These are phyloP conservation scores for Arabidopsis lyrata DNA, from an alignment of 441 rosid genomes.

Conservation along the genomic window DNA sequence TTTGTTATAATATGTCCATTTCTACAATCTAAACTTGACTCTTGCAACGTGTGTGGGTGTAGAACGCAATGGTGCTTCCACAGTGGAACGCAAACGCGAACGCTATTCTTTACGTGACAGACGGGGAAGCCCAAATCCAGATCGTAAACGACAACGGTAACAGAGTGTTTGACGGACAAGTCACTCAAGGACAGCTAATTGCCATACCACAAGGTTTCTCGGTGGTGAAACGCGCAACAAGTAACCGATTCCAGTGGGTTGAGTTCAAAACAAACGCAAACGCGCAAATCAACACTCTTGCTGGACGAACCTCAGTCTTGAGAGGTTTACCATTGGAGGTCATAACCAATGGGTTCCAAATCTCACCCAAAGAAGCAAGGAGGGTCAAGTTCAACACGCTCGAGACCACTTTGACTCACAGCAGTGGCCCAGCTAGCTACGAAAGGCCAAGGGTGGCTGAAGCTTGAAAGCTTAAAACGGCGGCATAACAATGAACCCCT, in stretches of 20 bases:
- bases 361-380: constrained; percentile 67
- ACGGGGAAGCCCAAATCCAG: constrained; percentile 63
- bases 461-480: constrained; percentile 19
- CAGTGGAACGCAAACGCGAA: constrained; percentile 76
- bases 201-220: constrained; percentile 70
- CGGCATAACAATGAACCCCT: background rate
- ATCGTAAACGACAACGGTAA: constrained; percentile 67
- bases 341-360: constrained; percentile 54
- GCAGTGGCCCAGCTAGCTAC: constrained; percentile 34
- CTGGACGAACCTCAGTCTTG: constrained; percentile 62
- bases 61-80: constrained; percentile 58
- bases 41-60: constrained; percentile 9
- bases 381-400: constrained; percentile 54
- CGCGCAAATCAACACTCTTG: constrained; percentile 58
- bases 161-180: constrained; percentile 59
- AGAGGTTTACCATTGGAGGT: constrained; percentile 66
- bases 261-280: constrained; percentile 73
- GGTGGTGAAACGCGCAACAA: constrained; percentile 57
- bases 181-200: constrained; percentile 63
- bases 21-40: background rate
- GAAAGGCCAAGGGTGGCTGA: constrained; percentile 31
- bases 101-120: constrained; percentile 61
- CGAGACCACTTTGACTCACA: constrained; percentile 53
- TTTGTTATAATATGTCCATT: background rate
- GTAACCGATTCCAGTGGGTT: constrained; percentile 60